Evolutionary conservation across 2,329 filamentous ascomycete genomes (phyloP).

Genomic region (Chaetomiaceae sp.): DNA sequence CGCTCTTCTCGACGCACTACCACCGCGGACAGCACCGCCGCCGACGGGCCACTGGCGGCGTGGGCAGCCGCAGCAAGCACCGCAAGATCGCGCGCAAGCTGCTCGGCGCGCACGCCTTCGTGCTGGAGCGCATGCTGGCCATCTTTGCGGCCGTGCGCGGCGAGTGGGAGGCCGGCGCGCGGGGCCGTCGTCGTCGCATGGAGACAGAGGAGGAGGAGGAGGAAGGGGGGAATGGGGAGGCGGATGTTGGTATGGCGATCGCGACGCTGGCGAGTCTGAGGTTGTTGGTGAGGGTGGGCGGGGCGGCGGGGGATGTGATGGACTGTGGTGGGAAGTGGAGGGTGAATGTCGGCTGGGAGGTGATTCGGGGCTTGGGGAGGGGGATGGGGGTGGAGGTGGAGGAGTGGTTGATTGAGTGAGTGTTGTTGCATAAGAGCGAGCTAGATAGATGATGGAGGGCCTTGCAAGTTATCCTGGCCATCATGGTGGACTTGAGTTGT

Average conservation of each 20-base stretch:
- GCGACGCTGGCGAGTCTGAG: slow-evolving; percentile 67
- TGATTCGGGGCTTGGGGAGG: slow-evolving; percentile 62
- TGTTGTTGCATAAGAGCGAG: too few relatives aligned
- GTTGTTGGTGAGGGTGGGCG: slow-evolving; percentile 60
- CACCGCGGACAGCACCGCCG: slow-evolving; percentile 45
- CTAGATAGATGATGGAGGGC: neutral
- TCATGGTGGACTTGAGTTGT: neutral
- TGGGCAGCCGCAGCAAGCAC: slow-evolving; percentile 41
- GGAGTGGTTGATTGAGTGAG: slow-evolving; percentile 65
- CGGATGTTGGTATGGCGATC: slow-evolving; percentile 57
- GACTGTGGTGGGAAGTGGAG: slow-evolving; percentile 69
- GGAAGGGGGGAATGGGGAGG: slow-evolving; percentile 34
- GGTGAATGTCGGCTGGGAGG: slow-evolving; percentile 74
- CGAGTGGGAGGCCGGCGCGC: slow-evolving; percentile 40
- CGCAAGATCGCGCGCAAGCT: slow-evolving; percentile 72
- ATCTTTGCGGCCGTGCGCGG: slow-evolving; percentile 63
- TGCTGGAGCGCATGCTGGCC: slow-evolving; percentile 70
- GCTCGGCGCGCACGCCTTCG: slow-evolving; percentile 69
- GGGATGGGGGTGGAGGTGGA: slow-evolving; percentile 72
- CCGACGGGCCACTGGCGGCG: slow-evolving; percentile 37
- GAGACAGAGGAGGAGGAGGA: slow-evolving; percentile 30
- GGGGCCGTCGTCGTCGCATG: too few relatives aligned
- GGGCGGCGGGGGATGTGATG: slow-evolving; percentile 48
- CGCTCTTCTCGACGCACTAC: slow-evolving; percentile 69
- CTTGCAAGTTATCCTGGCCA: neutral